Percentiles rank a stretch among this genome's conserved stretches.
Conservation (phyloP, 108 stramenopile genomes). For the Skeletonema grethae region DNA sequence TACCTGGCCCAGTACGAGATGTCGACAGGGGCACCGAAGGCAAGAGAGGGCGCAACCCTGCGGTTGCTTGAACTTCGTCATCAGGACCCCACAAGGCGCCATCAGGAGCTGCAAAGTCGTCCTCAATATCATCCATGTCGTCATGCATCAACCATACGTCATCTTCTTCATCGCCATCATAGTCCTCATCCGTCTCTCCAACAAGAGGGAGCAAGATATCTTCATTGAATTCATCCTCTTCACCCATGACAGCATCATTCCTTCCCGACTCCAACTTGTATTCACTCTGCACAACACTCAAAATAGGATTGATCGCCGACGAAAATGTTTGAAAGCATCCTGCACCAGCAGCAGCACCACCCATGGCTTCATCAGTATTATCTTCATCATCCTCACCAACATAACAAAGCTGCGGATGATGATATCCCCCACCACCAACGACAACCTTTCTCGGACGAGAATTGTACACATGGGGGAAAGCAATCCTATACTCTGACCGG, state of each 20-base stretch:
- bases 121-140: constrained; percentile 53
- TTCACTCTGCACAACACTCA: constrained; percentile 69
- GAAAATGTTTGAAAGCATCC: constrained; percentile 70
- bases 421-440: constrained; percentile 81
- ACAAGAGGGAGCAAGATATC: constrained; percentile 77
- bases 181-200: constrained; percentile 78
- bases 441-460: constrained; percentile 93
- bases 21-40: constrained; percentile 66
- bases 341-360: constrained; percentile 11
- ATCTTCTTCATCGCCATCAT: constrained; percentile 54
- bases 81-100: constrained; percentile 54
- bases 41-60: constrained; percentile 61
- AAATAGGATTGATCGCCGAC: constrained; percentile 91
- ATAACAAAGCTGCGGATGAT: constrained; percentile 91
- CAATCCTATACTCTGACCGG: constrained; percentile 97
- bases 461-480: constrained; percentile 98
- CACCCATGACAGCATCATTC: constrained; percentile 53
- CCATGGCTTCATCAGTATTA: constrained; percentile 54
- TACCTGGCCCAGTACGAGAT: constrained; percentile 80
- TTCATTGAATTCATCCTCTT: constrained; percentile 77
- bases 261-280: constrained; percentile 43
- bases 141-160: constrained; percentile 68
- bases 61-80: constrained; percentile 55
- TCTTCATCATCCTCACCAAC: constrained; percentile 84
- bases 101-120: constrained; percentile 38